Evolutionary conservation across 495 filamentous ascomycete genomes (phyloP), one percentile per base, ranked within the genome.

Genomic region (Hyaloscypha hepaticicola): DNA sequence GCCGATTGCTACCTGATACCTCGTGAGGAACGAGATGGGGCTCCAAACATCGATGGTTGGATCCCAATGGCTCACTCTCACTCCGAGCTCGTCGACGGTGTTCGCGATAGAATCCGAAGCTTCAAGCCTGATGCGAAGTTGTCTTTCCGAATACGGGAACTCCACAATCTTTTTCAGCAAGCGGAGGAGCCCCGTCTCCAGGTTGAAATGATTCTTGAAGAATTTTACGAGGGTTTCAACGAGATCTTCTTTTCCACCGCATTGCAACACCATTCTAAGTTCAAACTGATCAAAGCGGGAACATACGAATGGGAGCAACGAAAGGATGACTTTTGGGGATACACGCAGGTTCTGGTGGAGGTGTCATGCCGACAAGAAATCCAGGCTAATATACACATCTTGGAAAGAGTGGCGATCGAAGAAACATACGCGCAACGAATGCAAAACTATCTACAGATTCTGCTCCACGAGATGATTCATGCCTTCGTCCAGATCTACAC

Each of bases 401-500:
- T 45, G 8, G 38, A 45, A 19, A 45, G 38, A 8, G 38, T 19
- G 8, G 38, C 8, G 38, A 45, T 45, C 38, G 38, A 45, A 45
- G 38, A 50, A n/a, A 16, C 5, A 34, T 12, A 50, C 22, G 21
- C 50, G 50, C 7, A 53, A 53, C 50, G 50, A 8, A 7, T 53
- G 1, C 50, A 8, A 9, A 24, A 6, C 12, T 27, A 53, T 16
- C 5, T 53, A 19, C 6, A 16, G 25, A 27, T 21, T 25, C n/a
- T 53, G 21, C 50, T 53, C 4, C 50, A 53, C 19, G 50, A 53
- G 50, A 53, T 53, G 50, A 53, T 53, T 26, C 50, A 53, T 26
- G 50, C 50, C 16, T 53, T 53, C 25, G 25, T 53, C n/a, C 50
- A 53, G 5, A 53, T 53, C 11, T 53, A 53, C n/a, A 16, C n/a